These are phyloP conservation scores for Populus davidiana DNA, from an alignment of 345 rosid species.

Conservation along the genomic window DNA sequence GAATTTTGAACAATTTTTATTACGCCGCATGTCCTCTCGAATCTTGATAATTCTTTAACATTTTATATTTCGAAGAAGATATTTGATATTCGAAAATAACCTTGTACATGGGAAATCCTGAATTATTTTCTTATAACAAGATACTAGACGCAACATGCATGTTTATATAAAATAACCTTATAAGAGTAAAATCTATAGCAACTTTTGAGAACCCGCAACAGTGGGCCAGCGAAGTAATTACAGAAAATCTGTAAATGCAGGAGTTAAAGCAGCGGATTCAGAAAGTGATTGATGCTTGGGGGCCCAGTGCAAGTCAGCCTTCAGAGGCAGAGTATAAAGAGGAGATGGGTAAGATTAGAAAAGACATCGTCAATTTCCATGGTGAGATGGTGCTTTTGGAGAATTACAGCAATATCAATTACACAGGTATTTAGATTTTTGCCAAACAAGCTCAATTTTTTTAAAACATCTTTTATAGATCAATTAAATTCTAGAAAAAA, in stretches of 20 bases:
- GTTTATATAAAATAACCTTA: no score
- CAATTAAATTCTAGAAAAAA: not conserved
- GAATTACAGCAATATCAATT: slow-evolving; percentile 82
- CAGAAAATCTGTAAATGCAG: slow-evolving; percentile 25
- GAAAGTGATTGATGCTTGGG: slow-evolving; percentile 41
- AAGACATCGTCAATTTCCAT: slow-evolving; percentile 74
- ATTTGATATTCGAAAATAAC: no score
- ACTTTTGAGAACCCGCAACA: no score
- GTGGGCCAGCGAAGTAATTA: not conserved
- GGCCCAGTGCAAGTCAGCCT: slow-evolving; percentile 38
- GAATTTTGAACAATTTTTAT: no score
- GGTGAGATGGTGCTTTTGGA: slow-evolving; percentile 89
- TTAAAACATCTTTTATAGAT: not conserved
- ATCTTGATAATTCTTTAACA: no score
- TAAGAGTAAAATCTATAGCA: no score
- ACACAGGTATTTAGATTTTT: slow-evolving; percentile 49
- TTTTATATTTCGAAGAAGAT: no score
- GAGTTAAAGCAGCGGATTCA: slow-evolving; percentile 60
- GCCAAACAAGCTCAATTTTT: not conserved
- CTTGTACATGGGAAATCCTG: not conserved
- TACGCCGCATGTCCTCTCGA: no score
- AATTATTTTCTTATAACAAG: no score
- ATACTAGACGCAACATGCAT: no score
- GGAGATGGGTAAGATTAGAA: slow-evolving; percentile 55
- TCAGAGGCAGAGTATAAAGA: slow-evolving; percentile 42